Percentiles rank a stretch among this genome's conserved stretches.
phyloP scores from a whole-genome alignment of 805 yeast species.

The Pichia ethanolica region DNA sequence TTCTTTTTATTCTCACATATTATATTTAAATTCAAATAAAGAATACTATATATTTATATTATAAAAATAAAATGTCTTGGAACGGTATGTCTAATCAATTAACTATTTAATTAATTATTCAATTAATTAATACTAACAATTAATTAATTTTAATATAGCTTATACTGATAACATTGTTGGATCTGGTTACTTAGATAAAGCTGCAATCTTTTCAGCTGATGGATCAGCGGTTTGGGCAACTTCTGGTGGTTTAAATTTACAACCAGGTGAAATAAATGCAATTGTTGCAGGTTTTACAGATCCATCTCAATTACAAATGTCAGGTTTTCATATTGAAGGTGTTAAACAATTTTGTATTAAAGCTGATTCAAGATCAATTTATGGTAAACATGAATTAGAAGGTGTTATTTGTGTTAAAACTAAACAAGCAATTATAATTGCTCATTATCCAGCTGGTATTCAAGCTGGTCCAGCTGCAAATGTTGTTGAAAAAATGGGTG shows the following conservation, averaged over 20 bases:
- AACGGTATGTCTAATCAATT: slow-evolving; percentile 22
- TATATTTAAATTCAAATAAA: no score
- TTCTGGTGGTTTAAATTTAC: slow-evolving; percentile 57
- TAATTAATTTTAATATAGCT: slow-evolving; percentile 38
- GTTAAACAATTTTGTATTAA: slow-evolving; percentile 81
- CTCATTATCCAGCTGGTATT: slow-evolving; percentile 89
- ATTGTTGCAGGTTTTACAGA: slow-evolving; percentile 76
- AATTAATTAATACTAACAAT: background rate
- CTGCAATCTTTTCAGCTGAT: slow-evolving; percentile 88
- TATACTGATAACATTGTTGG: slow-evolving; percentile 90
- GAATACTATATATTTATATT: no score
- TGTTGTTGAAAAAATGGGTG: slow-evolving; percentile 93
- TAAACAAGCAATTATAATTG: slow-evolving; percentile 83
- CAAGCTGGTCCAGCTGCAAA: slow-evolving; percentile 94
- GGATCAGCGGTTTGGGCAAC: slow-evolving; percentile 96
- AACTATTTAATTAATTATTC: no score
- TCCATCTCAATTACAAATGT: slow-evolving; percentile 71
- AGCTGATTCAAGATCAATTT: slow-evolving; percentile 89
- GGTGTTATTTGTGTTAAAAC: slow-evolving; percentile 92
- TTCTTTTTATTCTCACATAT: no score
- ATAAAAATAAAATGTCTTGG: slow-evolving; percentile 24
- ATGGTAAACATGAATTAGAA: slow-evolving; percentile 84
- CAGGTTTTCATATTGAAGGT: slow-evolving; percentile 79
- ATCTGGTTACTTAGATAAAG: slow-evolving; percentile 84
- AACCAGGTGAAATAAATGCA: slow-evolving; percentile 61